These are phyloP conservation scores for Puccinia novopanici DNA, from an alignment of 1,284 basidiomycete genomes.

Conservation along the genomic window DNA sequence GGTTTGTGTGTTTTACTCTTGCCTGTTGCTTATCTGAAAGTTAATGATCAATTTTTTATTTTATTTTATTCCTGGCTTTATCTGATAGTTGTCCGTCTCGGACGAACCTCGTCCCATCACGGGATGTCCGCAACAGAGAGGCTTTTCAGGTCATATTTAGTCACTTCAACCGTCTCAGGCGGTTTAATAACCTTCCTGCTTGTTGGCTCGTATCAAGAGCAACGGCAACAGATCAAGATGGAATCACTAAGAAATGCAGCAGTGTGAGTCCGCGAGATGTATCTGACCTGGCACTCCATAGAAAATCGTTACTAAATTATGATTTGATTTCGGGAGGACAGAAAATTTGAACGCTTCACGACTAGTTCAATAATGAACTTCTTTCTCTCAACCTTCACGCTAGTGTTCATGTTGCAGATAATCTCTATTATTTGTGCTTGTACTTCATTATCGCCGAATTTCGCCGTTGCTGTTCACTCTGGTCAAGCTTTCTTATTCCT, in stretches of 20 bases:
- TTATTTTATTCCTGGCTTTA: neutral
- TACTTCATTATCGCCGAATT: conserved; percentile 16
- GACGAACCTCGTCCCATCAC: neutral
- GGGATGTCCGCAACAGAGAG: neutral
- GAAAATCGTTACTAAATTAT: neutral
- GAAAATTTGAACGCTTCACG: conserved; percentile 26
- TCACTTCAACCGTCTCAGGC: conserved; percentile 8
- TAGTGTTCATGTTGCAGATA: conserved; percentile 15
- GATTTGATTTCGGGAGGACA: neutral
- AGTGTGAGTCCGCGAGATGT: neutral
- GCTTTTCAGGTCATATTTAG: conserved; percentile 16
- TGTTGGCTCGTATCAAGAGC: conserved; percentile 2
- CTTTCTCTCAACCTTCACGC: conserved; percentile 11
- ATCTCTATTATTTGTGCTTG: conserved; percentile 13
- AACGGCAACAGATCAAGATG: conserved; percentile 16
- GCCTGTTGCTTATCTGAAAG: neutral
- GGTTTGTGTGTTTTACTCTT: neutral
- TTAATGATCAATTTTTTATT: neutral
- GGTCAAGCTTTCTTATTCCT: conserved; percentile 23
- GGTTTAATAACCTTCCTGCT: conserved; percentile 13
- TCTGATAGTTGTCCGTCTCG: conserved; percentile 10
- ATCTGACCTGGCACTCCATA: neutral
- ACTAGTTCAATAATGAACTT: neutral
- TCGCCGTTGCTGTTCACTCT: conserved; percentile 14
- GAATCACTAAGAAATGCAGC: conserved; percentile 12